Base-by-base conservation (phyloP, 495 filamentous ascomycete genomes). In the Penicillium canariense region DNA sequence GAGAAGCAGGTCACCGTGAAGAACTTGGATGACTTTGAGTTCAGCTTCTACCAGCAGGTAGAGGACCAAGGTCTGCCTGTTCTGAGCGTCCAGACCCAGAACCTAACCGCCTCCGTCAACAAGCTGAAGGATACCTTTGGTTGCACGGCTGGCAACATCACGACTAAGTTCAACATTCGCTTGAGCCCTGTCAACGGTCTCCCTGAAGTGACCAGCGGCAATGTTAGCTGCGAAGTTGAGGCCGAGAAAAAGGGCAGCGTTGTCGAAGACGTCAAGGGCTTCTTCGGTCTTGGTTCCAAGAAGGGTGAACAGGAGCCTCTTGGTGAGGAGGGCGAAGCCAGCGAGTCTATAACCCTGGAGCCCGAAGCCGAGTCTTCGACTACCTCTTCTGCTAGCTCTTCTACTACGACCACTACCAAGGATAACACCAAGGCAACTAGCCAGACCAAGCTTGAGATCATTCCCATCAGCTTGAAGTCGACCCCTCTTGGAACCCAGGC, bases 211-310 rank as follows among this genome's bases (percentile, higher is more conserved):
- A 68, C 82, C 27, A 80, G 81, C 57, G 88, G 87, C 23, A 81
- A 81, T 50, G 87, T 94, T 6, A 91, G 92, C 69, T 99, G 94
- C 60, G 89, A 93, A 67, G 80, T 88, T 34, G 82, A 85, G 32
- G 80, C 70, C 10, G 84, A 86, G 51, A 92, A 90, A 74, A 88
- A 88, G 64, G 88, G 84, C 20, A 85, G 31, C 34, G 48, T 97
- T 27, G 84, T 92, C 32, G 95, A 96, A 60, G 89, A 89, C 35
- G 88, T 97, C 65, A 99, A 99, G 77, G 90, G 87, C 50, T 84
- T 96, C 54, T 93, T 98, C 63, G 95, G 95, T 14, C 88, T 97
- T 62, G 94, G 94, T 7, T 84, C 84, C 55, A 89, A 93, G 75
- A 92, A 96, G 59, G 84, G 82, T 53, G 83, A 81, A 28, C 92